Conservation (phyloP, 345 rosid genomes). For the Eucalyptus polybractea region DNA sequence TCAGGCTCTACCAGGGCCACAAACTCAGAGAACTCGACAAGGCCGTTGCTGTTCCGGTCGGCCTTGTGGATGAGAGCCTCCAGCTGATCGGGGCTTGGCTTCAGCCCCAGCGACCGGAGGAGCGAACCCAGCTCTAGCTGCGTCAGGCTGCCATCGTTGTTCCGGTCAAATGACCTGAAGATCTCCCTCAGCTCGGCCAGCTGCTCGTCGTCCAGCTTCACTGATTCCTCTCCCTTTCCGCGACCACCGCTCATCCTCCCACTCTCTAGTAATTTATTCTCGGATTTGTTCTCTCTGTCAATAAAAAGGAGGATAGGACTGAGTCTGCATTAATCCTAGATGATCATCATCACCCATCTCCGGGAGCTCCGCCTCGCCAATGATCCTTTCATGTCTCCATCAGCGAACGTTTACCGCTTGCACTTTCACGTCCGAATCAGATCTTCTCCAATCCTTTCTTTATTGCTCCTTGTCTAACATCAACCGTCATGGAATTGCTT, state of each 20-base stretch:
- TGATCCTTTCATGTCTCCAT: background rate
- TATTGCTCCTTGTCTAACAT: background rate
- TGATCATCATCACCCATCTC: background rate
- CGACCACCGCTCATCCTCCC: background rate
- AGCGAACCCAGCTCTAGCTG: slow-evolving; percentile 82
- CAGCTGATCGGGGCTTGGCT: slow-evolving; percentile 61
- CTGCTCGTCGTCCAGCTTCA: slow-evolving; percentile 61
- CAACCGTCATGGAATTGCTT: background rate
- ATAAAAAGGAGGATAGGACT: background rate
- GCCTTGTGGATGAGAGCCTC: slow-evolving; percentile 60
- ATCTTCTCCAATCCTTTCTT: background rate
- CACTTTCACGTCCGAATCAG: background rate
- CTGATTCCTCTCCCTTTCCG: background rate
- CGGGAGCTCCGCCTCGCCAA: background rate
- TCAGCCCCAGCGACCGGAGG: slow-evolving; percentile 58
- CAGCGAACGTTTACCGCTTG: background rate
- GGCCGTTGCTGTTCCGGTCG: slow-evolving; percentile 59
- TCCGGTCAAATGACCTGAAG: slow-evolving; percentile 69
- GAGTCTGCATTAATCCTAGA: background rate
- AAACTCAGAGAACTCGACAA: slow-evolving; percentile 77
- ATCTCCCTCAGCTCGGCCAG: slow-evolving; percentile 63
- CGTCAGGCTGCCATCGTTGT: slow-evolving; percentile 80
- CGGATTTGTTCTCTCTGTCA: background rate
- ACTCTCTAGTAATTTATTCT: background rate
- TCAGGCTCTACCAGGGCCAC: slow-evolving; percentile 71